These are phyloP conservation scores for Thelonectria discophora DNA, from an alignment of 2,329 filamentous ascomycete species.

Conservation along the genomic window DNA sequence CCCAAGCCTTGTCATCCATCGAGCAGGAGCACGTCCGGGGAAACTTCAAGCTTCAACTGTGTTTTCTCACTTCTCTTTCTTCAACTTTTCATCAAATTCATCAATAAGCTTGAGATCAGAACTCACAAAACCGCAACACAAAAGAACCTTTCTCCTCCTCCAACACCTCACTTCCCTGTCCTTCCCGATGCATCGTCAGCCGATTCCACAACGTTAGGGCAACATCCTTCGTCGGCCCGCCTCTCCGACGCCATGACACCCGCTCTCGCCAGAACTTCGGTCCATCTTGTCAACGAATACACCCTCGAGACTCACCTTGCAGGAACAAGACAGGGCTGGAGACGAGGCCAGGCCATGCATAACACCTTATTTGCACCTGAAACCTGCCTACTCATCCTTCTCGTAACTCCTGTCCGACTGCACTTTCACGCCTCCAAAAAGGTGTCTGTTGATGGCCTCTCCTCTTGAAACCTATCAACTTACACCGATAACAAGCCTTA, in stretches of 20 bases:
- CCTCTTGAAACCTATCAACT: conserved; percentile 10
- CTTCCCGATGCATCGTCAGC: conserved; percentile 34
- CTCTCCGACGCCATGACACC: conserved; percentile 45
- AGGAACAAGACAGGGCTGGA: background rate
- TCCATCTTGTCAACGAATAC: conserved; percentile 3
- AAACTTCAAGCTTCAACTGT: background rate
- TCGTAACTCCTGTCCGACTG: background rate
- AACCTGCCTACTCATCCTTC: background rate
- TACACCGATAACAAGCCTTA: conserved; percentile 1
- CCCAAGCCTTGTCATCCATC: background rate
- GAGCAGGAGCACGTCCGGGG: background rate
- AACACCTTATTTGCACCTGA: conserved; percentile 7
- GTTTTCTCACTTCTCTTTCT: background rate
- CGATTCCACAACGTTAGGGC: conserved; percentile 36
- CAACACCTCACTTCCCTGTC: conserved; percentile 17
- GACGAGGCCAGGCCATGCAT: conserved; percentile 6
- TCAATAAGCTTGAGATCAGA: background rate
- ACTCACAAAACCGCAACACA: background rate
- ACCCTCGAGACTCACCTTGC: background rate
- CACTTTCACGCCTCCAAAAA: background rate
- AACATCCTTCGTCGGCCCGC: conserved; percentile 46
- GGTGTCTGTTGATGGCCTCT: background rate
- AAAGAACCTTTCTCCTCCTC: background rate
- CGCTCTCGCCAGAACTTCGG: conserved; percentile 43
- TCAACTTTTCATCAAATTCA: background rate